Evolutionary conservation across 2,329 filamentous ascomycete genomes (phyloP), one percentile per base, ranked within the genome.

Genomic region (Aotearoamyces nothofagi): DNA sequence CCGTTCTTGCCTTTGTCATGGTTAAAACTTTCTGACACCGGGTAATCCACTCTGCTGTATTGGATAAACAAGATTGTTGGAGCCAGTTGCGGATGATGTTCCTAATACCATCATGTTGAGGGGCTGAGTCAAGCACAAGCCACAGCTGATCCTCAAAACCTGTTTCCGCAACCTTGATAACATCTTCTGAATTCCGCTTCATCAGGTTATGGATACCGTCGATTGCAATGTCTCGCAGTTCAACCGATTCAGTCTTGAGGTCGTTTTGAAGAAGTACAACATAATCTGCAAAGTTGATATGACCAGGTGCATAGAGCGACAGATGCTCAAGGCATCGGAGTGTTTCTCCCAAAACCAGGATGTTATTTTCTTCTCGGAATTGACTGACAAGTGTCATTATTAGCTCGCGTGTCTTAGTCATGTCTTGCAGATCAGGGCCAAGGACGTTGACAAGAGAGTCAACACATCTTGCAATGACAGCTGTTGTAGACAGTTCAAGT

Each of bases 361-460:
- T 51, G 31, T 80, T 73, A 4, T 78, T 66, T 43, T 92, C 81
- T 26, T 77, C 62, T 37, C 81, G 74, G 44, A 96, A 90, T 39
- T 92, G 78, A 3, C 71, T 66, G 3, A 96, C 76, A 6, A 98
- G 63, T 0, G 77, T 90, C 36, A 96, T 66, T 28, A 96, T 90
- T 30, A 98, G 66, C 47, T 94, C 86, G 39, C 90, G 66, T n/a
- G 83, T 81, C 54, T 92, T 94, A 3, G 72, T 73, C 39, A 90
- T 73, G 45, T 96, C 90, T 52, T 96, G 90, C 13, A 98, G 59
- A 53, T 98, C 92, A 1, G 90, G 90, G 0, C 90, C 90, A 8
- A 98, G 66, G 7, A 98, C 90, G 42, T 96, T 96, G 56, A 98
- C 84, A 14, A 93, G 64, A n/a, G 86, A 90, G 52, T 96, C 86